Evolutionary conservation across 305 asterid genomes (phyloP), one percentile per base, ranked within the genome.

Genomic region (Caryopteris hybrid): DNA sequence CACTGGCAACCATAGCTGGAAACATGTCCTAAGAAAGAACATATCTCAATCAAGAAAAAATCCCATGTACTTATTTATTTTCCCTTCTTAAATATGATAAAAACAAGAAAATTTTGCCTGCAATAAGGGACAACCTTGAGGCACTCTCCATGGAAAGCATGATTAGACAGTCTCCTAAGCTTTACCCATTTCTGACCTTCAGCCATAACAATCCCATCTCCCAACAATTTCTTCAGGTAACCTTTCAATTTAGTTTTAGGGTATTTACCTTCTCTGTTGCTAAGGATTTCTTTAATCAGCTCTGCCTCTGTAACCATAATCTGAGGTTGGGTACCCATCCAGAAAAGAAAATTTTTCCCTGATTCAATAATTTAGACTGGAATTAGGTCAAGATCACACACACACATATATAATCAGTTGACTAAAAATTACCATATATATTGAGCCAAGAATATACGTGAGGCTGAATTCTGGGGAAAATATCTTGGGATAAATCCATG

Each of bases 91-190:
- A n/a, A n/a, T n/a, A n/a, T n/a, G n/a, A n/a, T n/a, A n/a, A n/a
- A 2, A 33, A 33, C 9, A 33, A 4, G 39, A 33, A 33, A 33
- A 33, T 72, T 7, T 33, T 36, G 41, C 41, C 0, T 36, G 41
- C 41, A 5, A 9, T 9, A 36, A 33, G 10, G 18, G 18, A 6
- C 65, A 86, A 85, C 95, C 85, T 80, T 85, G 55, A 88, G 69
- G 36, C 71, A 66, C 27, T 85, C 86, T 33, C 84, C 87, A 72
- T 85, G 90, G 68, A 88, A 88, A 59, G 88, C 83, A 69, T 80
- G 81, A 61, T 80, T 82, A 43, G 95, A 78, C 61, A 88, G 51
- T 78, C 77, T 85, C 66, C 95, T 70, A 38, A 81, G 77, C 75
- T 38, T 85, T 8, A 48, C 4, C 95, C 92, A 87, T 72, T 84